Conservation (phyloP, 208 protist genomes). For the Trypanosoma vivax region DNA sequence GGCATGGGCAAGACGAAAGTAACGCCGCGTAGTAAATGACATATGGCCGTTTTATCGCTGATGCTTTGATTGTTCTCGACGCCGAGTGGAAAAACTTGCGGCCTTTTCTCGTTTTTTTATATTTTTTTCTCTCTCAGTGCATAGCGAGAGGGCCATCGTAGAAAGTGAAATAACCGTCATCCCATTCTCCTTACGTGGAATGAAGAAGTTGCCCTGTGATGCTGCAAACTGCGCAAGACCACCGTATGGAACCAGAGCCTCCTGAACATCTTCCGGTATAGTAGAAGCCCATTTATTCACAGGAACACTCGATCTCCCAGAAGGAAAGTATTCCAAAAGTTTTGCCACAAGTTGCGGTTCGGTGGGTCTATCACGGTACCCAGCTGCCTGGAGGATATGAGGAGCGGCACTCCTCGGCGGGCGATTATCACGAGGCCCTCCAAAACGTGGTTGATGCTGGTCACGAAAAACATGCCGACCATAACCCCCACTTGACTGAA, state of each 20-base stretch:
- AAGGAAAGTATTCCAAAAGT: slow-evolving; percentile 48
- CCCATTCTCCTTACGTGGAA: slow-evolving; percentile 54
- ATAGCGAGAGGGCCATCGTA: slow-evolving; percentile 42
- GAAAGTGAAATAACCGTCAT: slow-evolving; percentile 51
- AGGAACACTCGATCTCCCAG: slow-evolving; percentile 32
- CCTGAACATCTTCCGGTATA: slow-evolving; percentile 57
- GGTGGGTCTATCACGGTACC: slow-evolving; percentile 15
- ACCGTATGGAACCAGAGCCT: slow-evolving; percentile 55
- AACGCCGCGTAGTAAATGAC: too few relatives aligned
- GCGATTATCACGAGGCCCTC: slow-evolving; percentile 11
- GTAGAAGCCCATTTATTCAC: slow-evolving; percentile 42
- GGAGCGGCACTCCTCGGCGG: slow-evolving; percentile 11
- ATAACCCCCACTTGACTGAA: slow-evolving; percentile 4
- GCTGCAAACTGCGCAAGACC: slow-evolving; percentile 45
- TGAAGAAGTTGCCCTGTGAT: slow-evolving; percentile 69
- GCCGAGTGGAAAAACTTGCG: slow-evolving; percentile 15
- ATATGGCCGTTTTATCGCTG: slow-evolving; percentile 13
- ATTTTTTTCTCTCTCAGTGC: slow-evolving; percentile 18
- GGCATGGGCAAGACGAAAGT: too few relatives aligned
- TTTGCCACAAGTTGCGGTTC: slow-evolving; percentile 64
- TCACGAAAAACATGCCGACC: slow-evolving; percentile 9
- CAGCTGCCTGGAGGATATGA: slow-evolving; percentile 1
- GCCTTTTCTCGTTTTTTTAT: slow-evolving; percentile 37
- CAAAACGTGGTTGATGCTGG: slow-evolving; percentile 21
- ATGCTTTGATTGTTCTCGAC: slow-evolving; percentile 12